These are phyloP conservation scores for Lathyrus sativus DNA, from an alignment of 306 rosid species.

Conservation along the genomic window DNA sequence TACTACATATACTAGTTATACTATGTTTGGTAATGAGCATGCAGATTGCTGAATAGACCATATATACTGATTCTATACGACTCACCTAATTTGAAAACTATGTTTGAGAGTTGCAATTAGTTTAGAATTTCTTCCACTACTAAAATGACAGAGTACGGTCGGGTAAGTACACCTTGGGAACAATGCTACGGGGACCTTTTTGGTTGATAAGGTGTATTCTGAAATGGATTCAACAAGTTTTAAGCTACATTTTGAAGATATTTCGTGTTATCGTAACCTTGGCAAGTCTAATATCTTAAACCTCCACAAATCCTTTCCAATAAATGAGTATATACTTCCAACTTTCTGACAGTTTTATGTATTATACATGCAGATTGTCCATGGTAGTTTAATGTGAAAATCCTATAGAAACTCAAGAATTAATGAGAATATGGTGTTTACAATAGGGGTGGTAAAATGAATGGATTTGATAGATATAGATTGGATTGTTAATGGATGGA, in stretches of 20 bases:
- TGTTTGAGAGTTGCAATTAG: slow-evolving; percentile 7
- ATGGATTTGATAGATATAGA: no score
- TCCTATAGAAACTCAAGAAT: neutral
- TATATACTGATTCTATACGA: neutral
- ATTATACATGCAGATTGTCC: neutral
- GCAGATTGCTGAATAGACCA: neutral
- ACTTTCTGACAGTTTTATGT: neutral
- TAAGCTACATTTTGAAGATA: neutral
- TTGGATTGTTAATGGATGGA: no score
- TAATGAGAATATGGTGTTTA: no score
- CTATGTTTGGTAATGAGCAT: slow-evolving; percentile 6
- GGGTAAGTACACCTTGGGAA: neutral
- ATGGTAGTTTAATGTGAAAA: neutral
- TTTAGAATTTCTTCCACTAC: slow-evolving; percentile 9
- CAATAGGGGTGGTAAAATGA: no score
- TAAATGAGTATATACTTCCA: neutral
- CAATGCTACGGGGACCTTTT: neutral
- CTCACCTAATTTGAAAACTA: slow-evolving; percentile 14
- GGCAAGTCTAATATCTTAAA: neutral
- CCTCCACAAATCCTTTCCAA: neutral
- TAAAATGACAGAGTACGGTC: neutral
- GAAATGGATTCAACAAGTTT: neutral
- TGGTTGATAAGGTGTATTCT: neutral
- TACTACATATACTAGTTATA: neutral
- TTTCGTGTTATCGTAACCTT: neutral